Conservation (phyloP, 495 filamentous ascomycete genomes). For the Hypoxylon crocopeplum region DNA sequence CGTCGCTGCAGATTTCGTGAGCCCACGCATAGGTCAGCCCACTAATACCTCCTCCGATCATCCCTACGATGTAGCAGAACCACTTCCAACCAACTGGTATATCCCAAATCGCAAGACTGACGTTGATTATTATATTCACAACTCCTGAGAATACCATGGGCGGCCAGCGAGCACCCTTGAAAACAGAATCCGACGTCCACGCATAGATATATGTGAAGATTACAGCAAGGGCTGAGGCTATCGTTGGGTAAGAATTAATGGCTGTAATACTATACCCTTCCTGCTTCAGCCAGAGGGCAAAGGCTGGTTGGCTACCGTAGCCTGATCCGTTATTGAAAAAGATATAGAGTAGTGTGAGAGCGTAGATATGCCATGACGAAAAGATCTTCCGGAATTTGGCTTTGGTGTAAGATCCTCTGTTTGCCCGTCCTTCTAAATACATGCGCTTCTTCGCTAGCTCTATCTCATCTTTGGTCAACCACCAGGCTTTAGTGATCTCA, state of each 20-base stretch:
- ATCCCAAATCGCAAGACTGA: constrained; percentile 51
- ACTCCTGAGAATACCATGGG: constrained; percentile 50
- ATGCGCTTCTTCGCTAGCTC: constrained; percentile 52
- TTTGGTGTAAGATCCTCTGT: constrained; percentile 45
- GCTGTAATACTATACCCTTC: constrained; percentile 45
- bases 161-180: constrained; percentile 63
- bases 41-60: constrained; percentile 45
- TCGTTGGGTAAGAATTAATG: constrained; percentile 55
- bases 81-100: constrained; percentile 53
- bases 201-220: constrained; percentile 51
- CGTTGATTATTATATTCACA: constrained; percentile 50
- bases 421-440: constrained; percentile 51
- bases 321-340: constrained; percentile 47
- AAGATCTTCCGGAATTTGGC: constrained; percentile 51
- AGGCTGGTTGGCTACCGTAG: constrained; percentile 43
- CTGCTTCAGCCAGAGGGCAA: constrained; percentile 46
- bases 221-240: constrained; percentile 51
- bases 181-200: constrained; percentile 57
- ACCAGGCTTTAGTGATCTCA: constrained; percentile 63
- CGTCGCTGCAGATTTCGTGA: constrained; percentile 58
- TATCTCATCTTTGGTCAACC: constrained; percentile 49
- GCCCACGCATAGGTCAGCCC: constrained; percentile 57
- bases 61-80: constrained; percentile 57
- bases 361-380: constrained; percentile 53
- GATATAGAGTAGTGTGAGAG: constrained; percentile 46